A percentile compares a stretch with the other conserved stretches of the same genome.
phyloP scores from a whole-genome alignment of 164 flowering plant species.

The Cinnamomum micranthum region DNA sequence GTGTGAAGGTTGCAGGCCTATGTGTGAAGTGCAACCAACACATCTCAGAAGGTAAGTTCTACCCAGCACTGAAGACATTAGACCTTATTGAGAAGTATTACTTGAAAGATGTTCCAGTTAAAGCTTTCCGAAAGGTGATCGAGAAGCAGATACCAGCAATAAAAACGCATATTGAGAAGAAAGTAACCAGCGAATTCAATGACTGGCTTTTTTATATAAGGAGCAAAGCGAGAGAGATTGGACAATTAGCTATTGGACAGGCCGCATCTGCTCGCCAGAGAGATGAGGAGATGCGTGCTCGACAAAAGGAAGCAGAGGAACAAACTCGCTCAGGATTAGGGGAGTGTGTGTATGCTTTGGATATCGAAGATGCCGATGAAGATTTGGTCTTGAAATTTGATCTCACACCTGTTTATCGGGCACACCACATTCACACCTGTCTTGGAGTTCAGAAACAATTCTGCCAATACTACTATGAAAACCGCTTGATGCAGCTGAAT shows the following conservation, averaged over 20 bases:
- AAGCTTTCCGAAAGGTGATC: constrained; percentile 43
- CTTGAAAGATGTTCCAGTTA: constrained; percentile 54
- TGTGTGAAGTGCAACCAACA: constrained; percentile 73
- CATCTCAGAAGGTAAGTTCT: constrained; percentile 65
- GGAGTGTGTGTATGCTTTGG: constrained; percentile 61
- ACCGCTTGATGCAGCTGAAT: constrained; percentile 69
- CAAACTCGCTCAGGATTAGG: constrained; percentile 53
- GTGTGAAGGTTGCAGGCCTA: constrained; percentile 59
- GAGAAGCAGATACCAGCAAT: constrained; percentile 64
- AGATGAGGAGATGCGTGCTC: constrained; percentile 72
- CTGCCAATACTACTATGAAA: constrained; percentile 77
- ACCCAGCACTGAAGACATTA: constrained; percentile 75
- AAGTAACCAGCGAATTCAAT: constrained; percentile 58
- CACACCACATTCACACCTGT: constrained; percentile 73
- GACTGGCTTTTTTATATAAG: constrained; percentile 86
- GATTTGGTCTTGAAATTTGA: constrained; percentile 70
- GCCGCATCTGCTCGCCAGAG: constrained; percentile 73
- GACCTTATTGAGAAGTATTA: constrained; percentile 67
- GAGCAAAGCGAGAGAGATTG: constrained; percentile 72
- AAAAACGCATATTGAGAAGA: constrained; percentile 71
- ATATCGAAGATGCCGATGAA: constrained; percentile 68
- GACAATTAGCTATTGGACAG: constrained; percentile 84
- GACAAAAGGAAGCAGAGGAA: constrained; percentile 83
- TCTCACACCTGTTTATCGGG: constrained; percentile 82
- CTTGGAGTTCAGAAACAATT: constrained; percentile 71